These are phyloP conservation scores for Neurospora sp. DNA, from an alignment of 495 filamentous ascomycete genomes.

Conservation along the genomic window DNA sequence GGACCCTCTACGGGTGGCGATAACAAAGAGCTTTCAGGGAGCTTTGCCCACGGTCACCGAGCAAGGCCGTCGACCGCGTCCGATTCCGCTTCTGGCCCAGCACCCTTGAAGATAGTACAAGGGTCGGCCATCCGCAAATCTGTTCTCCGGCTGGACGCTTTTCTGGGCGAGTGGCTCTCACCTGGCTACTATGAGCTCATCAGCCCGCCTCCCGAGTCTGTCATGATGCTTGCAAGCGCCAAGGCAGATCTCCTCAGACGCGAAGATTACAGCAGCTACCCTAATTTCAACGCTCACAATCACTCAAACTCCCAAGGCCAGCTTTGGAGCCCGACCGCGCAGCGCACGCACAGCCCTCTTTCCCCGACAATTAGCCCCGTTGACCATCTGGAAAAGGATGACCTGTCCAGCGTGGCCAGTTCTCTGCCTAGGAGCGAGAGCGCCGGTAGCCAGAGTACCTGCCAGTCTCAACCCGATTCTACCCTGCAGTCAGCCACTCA, in stretches of 20 bases:
- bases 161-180: conserved; percentile 90
- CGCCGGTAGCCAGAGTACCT: conserved; percentile 7
- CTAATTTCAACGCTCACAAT: conserved; percentile 24
- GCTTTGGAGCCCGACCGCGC: conserved; percentile 26
- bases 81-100: neutral
- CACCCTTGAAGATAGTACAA: neutral
- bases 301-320: conserved; percentile 25
- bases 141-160: conserved; percentile 74
- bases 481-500: conserved; percentile 3
- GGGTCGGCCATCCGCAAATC: conserved; percentile 34
- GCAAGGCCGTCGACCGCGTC: conserved; percentile 4
- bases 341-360: conserved; percentile 2
- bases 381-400: conserved; percentile 13
- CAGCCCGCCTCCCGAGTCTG: conserved; percentile 74
- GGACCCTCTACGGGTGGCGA: conserved; percentile 16
- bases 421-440: conserved; percentile 17
- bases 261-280: conserved; percentile 49
- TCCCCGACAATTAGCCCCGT: neutral
- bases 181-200: conserved; percentile 89
- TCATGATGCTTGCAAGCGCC: conserved; percentile 75
- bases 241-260: conserved; percentile 73
- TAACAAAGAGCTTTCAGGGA: neutral
- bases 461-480: neutral
- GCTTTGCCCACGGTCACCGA: conserved; percentile 1
- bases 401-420: conserved; percentile 12